Percentiles rank a stretch among this genome's conserved stretches.
Evolutionary conservation across 495 filamentous ascomycete species (phyloP).

Genomic region (Barbatosphaeria neglecta): DNA sequence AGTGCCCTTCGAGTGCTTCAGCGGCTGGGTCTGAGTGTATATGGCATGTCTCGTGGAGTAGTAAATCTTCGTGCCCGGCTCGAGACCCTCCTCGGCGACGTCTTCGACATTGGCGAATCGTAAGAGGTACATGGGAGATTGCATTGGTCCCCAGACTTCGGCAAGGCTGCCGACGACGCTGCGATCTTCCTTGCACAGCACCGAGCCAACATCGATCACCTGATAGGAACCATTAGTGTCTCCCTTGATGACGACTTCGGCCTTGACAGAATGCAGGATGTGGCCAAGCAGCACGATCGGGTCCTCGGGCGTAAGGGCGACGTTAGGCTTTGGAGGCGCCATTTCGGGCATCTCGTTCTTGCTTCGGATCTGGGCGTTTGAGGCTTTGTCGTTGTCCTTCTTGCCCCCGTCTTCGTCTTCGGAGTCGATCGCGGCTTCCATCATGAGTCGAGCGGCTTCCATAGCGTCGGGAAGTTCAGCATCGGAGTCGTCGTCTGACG

Average conservation of each 20-base stretch:
- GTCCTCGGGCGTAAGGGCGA: slow-evolving; percentile 63
- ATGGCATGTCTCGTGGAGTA: slow-evolving; percentile 65
- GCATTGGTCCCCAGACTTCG: slow-evolving; percentile 72
- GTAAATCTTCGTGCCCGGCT: slow-evolving; percentile 54
- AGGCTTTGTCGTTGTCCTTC: slow-evolving; percentile 29
- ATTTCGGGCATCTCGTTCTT: slow-evolving; percentile 64
- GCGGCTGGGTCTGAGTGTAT: slow-evolving; percentile 70
- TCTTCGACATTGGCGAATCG: slow-evolving; percentile 55
- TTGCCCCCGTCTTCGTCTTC: slow-evolving; percentile 53
- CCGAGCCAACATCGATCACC: slow-evolving; percentile 70
- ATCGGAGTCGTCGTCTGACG: slow-evolving; percentile 49
- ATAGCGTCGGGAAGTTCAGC: slow-evolving; percentile 64
- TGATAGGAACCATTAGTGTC: slow-evolving; percentile 66
- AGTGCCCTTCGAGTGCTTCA: slow-evolving; percentile 67
- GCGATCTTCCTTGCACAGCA: slow-evolving; percentile 70
- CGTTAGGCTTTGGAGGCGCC: slow-evolving; percentile 57
- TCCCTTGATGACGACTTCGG: slow-evolving; percentile 66
- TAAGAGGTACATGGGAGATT: slow-evolving; percentile 71
- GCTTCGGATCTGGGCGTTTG: slow-evolving; percentile 46
- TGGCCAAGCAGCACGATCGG: slow-evolving; percentile 60
- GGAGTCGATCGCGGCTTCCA: slow-evolving; percentile 57
- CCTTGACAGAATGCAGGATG: slow-evolving; percentile 64
- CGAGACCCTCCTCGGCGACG: slow-evolving; percentile 52
- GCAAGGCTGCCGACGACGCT: slow-evolving; percentile 64
- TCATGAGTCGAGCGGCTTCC: slow-evolving; percentile 68